Evolutionary conservation across 768 basidiomycete genomes (phyloP), one percentile per base, ranked within the genome.

Genomic region (Pleurotus citrinopileatus): DNA sequence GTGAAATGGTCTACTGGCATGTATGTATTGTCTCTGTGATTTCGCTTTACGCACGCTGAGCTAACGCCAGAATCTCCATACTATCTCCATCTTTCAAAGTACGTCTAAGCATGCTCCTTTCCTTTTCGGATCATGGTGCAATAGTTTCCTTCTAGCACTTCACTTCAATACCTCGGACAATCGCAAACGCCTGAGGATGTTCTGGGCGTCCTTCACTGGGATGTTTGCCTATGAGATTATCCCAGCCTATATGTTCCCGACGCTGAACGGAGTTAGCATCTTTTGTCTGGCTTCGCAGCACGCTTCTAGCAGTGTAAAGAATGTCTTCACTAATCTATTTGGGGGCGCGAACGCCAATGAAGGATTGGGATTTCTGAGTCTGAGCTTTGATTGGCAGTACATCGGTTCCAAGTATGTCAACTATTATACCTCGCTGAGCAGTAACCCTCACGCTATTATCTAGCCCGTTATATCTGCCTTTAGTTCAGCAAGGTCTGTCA

Each of bases 301-400:
- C 37, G 72, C 73, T 0, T 70, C 76, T 2, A 64, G 73, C 38
- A 71, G 59, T 4, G 71, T 78, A 3, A 67, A 73, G 25, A 67
- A 81, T 56, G 61, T 80, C 15, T 75, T 86, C 61, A 85, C 83
- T 3, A 80, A 83, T 53, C 60, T 89, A 0, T 87, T 89, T 55
- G 87, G 87, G 25, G 87, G 87, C 3, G 70, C 78, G 2, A 73
- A 80, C 28, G 84, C 77, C 28, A 89, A 88, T 59, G 86, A 89
- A 63, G 86, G 85, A 0, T 70, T 88, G 37, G 86, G 86, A 0
- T 60, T 87, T 17, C 54, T 83, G 34, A 80, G 78, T 32, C 53
- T 88, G 36, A 80, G 81, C 17, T 77, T 87, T 42, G 86, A 87
- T 60, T 89, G 83, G 83, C 81, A 84, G 57, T 83, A 83, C 59